These are phyloP conservation scores for Amphicarpaea edgeworthii DNA, from an alignment of 306 rosid species.

Conservation along the genomic window DNA sequence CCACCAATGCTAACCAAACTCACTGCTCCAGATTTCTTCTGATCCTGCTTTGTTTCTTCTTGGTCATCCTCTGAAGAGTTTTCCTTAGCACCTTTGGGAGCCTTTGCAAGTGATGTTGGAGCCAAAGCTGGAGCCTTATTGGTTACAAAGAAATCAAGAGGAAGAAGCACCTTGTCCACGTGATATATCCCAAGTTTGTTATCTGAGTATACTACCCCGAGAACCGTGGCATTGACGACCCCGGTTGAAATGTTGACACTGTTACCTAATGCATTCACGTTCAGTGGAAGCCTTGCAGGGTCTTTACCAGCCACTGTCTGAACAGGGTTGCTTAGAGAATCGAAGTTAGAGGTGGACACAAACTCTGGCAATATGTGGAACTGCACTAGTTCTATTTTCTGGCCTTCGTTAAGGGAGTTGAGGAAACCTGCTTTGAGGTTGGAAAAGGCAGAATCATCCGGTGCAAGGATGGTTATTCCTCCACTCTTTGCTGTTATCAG, in stretches of 20 bases:
- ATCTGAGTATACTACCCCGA: conserved; percentile 60
- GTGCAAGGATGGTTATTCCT: conserved; percentile 47
- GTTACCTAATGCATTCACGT: conserved; percentile 58
- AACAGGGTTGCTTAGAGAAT: conserved; percentile 46
- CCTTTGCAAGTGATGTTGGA: conserved; percentile 53
- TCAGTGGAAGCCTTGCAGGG: conserved; percentile 47
- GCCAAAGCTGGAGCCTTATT: conserved; percentile 60
- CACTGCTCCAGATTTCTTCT: conserved; percentile 52
- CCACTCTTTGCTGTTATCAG: conserved; percentile 53
- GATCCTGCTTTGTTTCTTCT: conserved; percentile 43
- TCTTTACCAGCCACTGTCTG: conserved; percentile 44
- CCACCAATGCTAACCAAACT: conserved; percentile 13
- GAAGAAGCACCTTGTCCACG: conserved; percentile 69
- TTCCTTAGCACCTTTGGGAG: conserved; percentile 54
- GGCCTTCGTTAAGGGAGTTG: conserved; percentile 36
- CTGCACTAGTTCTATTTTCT: conserved; percentile 46
- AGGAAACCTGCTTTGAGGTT: conserved; percentile 46
- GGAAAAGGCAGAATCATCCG: conserved; percentile 43
- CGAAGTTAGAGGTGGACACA: conserved; percentile 42
- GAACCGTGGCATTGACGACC: conserved; percentile 59
- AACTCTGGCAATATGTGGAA: conserved; percentile 44
- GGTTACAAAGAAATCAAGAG: conserved; percentile 59
- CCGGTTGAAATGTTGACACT: conserved; percentile 69
- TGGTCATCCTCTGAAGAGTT: conserved; percentile 39
- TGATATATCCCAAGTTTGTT: conserved; percentile 63